Evolutionary conservation across 1,284 basidiomycete species (phyloP).

Genomic region (Ceratobasidium theobromae): DNA sequence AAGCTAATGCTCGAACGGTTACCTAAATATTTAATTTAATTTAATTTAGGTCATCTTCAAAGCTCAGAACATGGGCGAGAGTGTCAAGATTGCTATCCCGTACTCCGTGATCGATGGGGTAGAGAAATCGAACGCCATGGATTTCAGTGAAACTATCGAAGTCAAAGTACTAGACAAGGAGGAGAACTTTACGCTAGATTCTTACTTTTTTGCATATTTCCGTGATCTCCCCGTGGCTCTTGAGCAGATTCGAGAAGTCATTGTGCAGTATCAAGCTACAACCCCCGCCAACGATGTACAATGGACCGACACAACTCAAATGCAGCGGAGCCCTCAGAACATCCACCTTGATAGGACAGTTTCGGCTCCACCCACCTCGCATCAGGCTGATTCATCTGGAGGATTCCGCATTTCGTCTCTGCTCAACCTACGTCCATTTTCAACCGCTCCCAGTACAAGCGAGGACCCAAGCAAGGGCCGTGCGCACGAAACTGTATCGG

Average conservation of each 20-base stretch:
- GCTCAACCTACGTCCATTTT: conserved; percentile 22
- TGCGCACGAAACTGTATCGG: not conserved
- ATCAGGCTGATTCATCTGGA: conserved; percentile 3
- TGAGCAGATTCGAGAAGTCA: conserved; percentile 73
- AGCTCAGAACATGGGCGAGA: conserved; percentile 93
- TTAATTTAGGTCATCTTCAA: conserved; percentile 70
- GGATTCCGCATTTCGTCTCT: conserved; percentile 27
- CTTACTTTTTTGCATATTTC: conserved; percentile 94
- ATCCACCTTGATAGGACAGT: conserved; percentile 17
- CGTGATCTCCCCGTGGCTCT: conserved; percentile 73
- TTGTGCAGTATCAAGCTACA: conserved; percentile 41
- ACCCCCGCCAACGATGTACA: conserved; percentile 1
- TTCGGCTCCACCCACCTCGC: conserved; percentile 1
- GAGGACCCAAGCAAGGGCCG: not conserved
- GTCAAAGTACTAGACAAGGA: conserved; percentile 86
- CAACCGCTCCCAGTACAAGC: not conserved
- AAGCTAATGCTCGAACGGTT: not conserved
- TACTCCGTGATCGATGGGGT: conserved; percentile 87
- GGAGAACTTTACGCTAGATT: conserved; percentile 75
- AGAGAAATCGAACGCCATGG: conserved; percentile 83
- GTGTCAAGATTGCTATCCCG: conserved; percentile 92
- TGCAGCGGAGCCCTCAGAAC: conserved; percentile 8
- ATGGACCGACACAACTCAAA: conserved; percentile 65
- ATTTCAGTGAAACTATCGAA: conserved; percentile 93
- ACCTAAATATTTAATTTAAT: not conserved